Evolutionary conservation across 768 basidiomycete genomes (phyloP).

Genomic region (Phylloporus rhodoxanthus): DNA sequence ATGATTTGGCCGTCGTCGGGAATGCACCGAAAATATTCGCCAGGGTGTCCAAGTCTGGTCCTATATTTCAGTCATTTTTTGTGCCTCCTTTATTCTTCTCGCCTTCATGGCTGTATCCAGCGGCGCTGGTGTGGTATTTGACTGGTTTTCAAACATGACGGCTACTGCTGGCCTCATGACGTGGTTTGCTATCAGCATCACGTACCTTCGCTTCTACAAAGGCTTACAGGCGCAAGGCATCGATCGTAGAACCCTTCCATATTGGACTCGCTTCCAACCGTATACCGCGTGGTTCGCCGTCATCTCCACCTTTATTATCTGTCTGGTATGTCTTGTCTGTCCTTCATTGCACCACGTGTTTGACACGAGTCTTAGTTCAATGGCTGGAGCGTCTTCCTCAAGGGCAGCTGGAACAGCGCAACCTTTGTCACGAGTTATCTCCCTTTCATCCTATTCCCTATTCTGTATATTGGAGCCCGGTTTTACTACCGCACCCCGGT

Average conservation of each 20-base stretch:
- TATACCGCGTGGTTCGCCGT: conserved; percentile 58
- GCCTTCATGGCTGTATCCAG: conserved; percentile 74
- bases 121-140: conserved; percentile 70
- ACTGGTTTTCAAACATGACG: conserved; percentile 78
- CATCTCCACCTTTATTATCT: conserved; percentile 40
- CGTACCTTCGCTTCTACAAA: conserved; percentile 76
- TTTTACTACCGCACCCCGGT: conserved; percentile 32
- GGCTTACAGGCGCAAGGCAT: conserved; percentile 79
- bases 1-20: conserved; percentile 72
- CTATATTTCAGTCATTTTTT: conserved; percentile 62
- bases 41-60: conserved; percentile 64
- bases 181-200: conserved; percentile 74
- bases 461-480: conserved; percentile 61
- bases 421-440: conserved; percentile 84
- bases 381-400: conserved; percentile 49
- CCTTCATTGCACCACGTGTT: conserved; percentile 3
- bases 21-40: conserved; percentile 82
- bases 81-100: conserved; percentile 59
- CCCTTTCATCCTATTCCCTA: conserved; percentile 64
- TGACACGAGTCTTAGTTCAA: conserved; percentile 40
- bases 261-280: conserved; percentile 59
- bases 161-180: conserved; percentile 64
- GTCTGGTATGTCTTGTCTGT: conserved; percentile 45
- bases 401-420: conserved; percentile 47
- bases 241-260: conserved; percentile 68